A percentile compares a stretch with the other conserved stretches of the same genome.
Conservation (phyloP, 352 stramenopile species). For the Phytophthora podocarpi region DNA sequence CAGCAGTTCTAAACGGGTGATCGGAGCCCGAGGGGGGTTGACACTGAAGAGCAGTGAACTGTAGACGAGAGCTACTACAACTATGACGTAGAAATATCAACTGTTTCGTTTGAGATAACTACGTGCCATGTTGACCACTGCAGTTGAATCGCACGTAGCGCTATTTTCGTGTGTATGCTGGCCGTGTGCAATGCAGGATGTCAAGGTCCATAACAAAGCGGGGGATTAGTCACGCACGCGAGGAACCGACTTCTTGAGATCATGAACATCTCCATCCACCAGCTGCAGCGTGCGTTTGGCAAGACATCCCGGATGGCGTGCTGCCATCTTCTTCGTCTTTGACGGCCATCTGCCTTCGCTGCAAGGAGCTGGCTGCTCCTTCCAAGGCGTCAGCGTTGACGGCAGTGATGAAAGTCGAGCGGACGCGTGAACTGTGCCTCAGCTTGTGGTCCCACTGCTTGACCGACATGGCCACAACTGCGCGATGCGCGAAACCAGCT, state of each 20-base stretch:
- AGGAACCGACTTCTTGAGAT: slow-evolving; percentile 2
- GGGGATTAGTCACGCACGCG: background rate
- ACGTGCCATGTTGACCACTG: background rate
- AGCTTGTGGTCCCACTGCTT: slow-evolving; percentile 7
- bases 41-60: background rate
- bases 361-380: background rate
- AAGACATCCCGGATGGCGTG: background rate
- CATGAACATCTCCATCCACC: background rate
- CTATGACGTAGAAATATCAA: slow-evolving; percentile 25
- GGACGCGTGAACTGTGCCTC: slow-evolving; percentile 1
- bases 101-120: slow-evolving; percentile 23
- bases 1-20: slow-evolving; percentile 23
- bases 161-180: slow-evolving; percentile 2
- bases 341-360: slow-evolving; percentile 4
- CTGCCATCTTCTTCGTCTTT: slow-evolving; percentile 3
- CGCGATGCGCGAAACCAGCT: slow-evolving; percentile 15
- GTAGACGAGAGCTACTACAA: background rate
- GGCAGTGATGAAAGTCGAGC: slow-evolving; percentile 1
- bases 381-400: background rate
- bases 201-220: background rate
- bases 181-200: slow-evolving; percentile 10
- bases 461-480: slow-evolving; percentile 4
- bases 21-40: background rate
- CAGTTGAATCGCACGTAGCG: slow-evolving; percentile 1
- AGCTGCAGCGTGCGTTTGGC: slow-evolving; percentile 8